Evolutionary conservation across 1,284 basidiomycete species (phyloP).

Genomic region (Ustilago shanxiensis): DNA sequence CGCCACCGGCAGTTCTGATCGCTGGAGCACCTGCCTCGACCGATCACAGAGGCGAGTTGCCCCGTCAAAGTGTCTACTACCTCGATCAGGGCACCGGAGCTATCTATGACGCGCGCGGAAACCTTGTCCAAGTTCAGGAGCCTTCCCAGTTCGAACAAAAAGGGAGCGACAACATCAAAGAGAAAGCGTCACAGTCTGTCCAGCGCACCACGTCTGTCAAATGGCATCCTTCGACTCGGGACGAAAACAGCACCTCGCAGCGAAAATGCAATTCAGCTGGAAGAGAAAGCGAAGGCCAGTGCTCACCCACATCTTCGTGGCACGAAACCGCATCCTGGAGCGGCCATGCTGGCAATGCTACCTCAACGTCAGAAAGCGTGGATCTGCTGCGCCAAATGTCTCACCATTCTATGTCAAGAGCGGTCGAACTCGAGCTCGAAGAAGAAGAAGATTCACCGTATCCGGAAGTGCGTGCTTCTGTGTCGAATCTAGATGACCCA

Average conservation of each 20-base stretch:
- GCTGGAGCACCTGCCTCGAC: not conserved
- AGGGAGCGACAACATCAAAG: not conserved
- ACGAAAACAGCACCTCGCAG: slow-evolving; percentile 1
- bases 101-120: slow-evolving; percentile 29
- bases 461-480: slow-evolving; percentile 62
- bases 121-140: slow-evolving; percentile 17
- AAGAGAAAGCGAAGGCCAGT: slow-evolving; percentile 12
- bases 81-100: slow-evolving; percentile 35
- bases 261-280: slow-evolving; percentile 13
- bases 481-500: slow-evolving; percentile 65
- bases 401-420: slow-evolving; percentile 15
- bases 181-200: not conserved
- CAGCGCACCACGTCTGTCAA: slow-evolving; percentile 41
- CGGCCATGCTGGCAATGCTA: slow-evolving; percentile 2
- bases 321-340: slow-evolving; percentile 9
- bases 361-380: slow-evolving; percentile 26
- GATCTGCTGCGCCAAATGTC: slow-evolving; percentile 23
- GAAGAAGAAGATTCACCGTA: slow-evolving; percentile 64
- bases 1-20: slow-evolving; percentile 1
- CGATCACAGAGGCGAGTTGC: not conserved
- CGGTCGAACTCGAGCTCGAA: slow-evolving; percentile 46
- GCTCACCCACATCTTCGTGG: slow-evolving; percentile 14
- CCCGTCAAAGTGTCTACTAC: slow-evolving; percentile 31
- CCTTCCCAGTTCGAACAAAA: no score
- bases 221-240: slow-evolving; percentile 40